Base-by-base conservation (phyloP, 1,284 basidiomycete species). In the Tilletia indica region DNA sequence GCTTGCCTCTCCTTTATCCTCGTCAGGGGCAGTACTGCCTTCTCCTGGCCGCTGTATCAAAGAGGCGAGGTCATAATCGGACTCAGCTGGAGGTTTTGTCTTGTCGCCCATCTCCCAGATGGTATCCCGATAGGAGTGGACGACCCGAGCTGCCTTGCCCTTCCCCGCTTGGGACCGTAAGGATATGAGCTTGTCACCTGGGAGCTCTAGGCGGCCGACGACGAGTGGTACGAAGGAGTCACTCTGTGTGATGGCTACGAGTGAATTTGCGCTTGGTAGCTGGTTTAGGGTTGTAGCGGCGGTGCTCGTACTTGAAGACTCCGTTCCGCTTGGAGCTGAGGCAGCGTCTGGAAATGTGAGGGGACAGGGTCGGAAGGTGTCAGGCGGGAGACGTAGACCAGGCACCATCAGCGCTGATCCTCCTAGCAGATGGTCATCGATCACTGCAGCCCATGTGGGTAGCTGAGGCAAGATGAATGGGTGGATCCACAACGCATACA, bases 381-480 rank as follows among this genome's bases (percentile, higher is more conserved):
- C 12, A 8, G 51, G 51, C 8, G 51, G 19, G 51, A 19, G 19
- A 8, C 51, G 8, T 1, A 54, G 51, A 1, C 51, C 51, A 1
- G 51, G 51, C 51, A 54, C 51, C 51, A 54, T 54, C 12, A 54
- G 51, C 16, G 51, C 51, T 25, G 51, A 54, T 1, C 51, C 51
- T 8, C 11, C 51, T 2, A 54, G 51, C 51, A 54, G 21, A 25
- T 54, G 51, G 16, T 54, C 51, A 1, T 54, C 51, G 51, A 54
- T 54, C 2, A 54, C 51, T 1, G 51, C 51, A 2, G 51, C 21
- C 51, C 51, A 54, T 19, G 51, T 54, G 51, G 51, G 8, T 8
- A 54, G 51, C 51, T 54, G 51, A 6, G 51, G 51, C 51, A 54
- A 19, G 51, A 54, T 54, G 21, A 54, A 54, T 11, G 51, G 51